A percentile compares a stretch with the other conserved stretches of the same genome.
Evolutionary conservation across 1,284 basidiomycete species (phyloP).

Genomic region (Cutaneotrichosporon dermatis): DNA sequence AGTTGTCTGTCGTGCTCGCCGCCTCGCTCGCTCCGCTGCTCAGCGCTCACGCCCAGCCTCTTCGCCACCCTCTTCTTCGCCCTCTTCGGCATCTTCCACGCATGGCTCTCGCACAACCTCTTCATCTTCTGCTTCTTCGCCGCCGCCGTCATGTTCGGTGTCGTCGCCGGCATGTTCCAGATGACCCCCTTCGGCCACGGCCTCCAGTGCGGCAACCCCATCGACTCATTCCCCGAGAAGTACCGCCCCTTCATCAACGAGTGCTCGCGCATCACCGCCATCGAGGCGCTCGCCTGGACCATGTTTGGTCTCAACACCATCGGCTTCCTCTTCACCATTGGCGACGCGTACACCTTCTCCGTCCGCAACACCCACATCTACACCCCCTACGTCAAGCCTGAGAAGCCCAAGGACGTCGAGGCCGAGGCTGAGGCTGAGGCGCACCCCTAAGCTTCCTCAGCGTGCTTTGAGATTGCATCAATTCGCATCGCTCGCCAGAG

Average conservation of each 20-base stretch:
- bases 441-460: neutral
- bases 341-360: conserved; percentile 30
- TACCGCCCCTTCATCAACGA: conserved; percentile 28
- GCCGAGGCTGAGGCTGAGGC: conserved; percentile 4
- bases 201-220: conserved; percentile 35
- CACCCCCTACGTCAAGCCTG: conserved; percentile 17
- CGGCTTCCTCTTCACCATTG: conserved; percentile 33
- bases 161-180: conserved; percentile 37
- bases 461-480: neutral
- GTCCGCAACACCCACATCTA: conserved; percentile 28
- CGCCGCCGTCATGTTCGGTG: conserved; percentile 30
- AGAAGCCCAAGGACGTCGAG: conserved; percentile 7
- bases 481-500: too few species aligned
- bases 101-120: conserved; percentile 23
- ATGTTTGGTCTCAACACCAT: conserved; percentile 37
- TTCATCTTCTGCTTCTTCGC: conserved; percentile 22
- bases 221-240: conserved; percentile 24
- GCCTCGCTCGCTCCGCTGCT: too few species aligned
- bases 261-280: conserved; percentile 34
- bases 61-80: conserved; percentile 34
- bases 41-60: conserved; percentile 13
- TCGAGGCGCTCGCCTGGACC: conserved; percentile 39
- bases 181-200: conserved; percentile 42
- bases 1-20: too few species aligned
- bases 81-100: conserved; percentile 37